phyloP scores from a whole-genome alignment of 768 basidiomycete species.

The Clavulina sp. region DNA sequence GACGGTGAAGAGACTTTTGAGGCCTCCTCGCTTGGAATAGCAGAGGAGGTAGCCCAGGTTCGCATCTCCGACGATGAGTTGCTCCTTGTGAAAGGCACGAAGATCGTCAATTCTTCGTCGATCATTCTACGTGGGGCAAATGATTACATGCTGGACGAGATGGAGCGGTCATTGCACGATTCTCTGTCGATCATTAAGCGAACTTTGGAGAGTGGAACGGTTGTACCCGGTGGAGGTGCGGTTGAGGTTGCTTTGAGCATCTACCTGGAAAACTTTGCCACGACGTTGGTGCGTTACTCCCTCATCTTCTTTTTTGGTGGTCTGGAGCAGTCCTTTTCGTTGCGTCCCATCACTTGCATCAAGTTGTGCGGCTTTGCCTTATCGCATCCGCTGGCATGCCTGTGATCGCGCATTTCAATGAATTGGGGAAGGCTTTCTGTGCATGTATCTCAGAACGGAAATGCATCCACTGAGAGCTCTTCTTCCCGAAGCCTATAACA shows the following conservation, averaged over 20 bases:
- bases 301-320: neutral
- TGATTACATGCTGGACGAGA: slow-evolving; percentile 98
- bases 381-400: too few species aligned
- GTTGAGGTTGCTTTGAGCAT: slow-evolving; percentile 94
- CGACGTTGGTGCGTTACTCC: slow-evolving; percentile 80
- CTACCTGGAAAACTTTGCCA: slow-evolving; percentile 97
- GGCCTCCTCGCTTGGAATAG: slow-evolving; percentile 70
- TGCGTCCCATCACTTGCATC: neutral
- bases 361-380: neutral
- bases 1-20: slow-evolving; percentile 98
- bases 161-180: slow-evolving; percentile 94
- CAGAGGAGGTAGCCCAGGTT: slow-evolving; percentile 94
- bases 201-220: slow-evolving; percentile 86
- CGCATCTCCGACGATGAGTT: slow-evolving; percentile 97
- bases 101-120: slow-evolving; percentile 83
- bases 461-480: too few species aligned
- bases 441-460: too few species aligned
- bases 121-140: slow-evolving; percentile 93
- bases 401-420: too few species aligned
- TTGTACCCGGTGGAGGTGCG: slow-evolving; percentile 94
- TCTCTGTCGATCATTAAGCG: slow-evolving; percentile 90
- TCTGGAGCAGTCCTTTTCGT: neutral
- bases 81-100: slow-evolving; percentile 94
- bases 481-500: too few species aligned
- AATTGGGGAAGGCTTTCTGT: too few species aligned